These are phyloP conservation scores for Pseudoturritis turrita DNA, from an alignment of 345 rosid species.

Conservation along the genomic window DNA sequence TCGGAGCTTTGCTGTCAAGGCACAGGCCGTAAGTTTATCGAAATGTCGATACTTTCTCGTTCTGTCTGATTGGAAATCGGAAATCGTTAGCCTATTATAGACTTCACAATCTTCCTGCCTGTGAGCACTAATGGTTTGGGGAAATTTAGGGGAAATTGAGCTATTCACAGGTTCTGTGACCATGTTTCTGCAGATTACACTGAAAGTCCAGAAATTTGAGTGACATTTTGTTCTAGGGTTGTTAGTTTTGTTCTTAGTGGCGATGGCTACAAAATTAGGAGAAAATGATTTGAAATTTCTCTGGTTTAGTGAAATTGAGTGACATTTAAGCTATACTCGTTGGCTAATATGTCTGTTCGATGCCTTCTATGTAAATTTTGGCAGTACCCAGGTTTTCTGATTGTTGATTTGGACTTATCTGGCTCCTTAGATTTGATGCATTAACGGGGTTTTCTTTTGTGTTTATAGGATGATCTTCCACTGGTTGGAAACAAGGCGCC, in stretches of 20 bases:
- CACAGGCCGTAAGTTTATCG: constrained; percentile 45
- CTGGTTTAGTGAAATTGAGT: not conserved
- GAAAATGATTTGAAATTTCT: not conserved
- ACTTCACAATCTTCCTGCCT: not conserved
- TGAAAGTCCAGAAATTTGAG: not conserved
- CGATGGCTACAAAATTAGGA: not conserved
- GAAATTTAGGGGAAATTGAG: not conserved
- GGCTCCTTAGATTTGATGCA: not conserved
- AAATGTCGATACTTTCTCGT: not conserved
- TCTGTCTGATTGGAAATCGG: not conserved
- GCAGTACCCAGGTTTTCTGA: not conserved
- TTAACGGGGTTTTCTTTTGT: not conserved
- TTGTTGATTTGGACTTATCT: not conserved
- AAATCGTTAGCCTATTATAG: not conserved
- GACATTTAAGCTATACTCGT: not conserved
- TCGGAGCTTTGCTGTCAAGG: constrained; percentile 54
- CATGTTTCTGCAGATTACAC: not conserved
- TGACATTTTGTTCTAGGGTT: not conserved
- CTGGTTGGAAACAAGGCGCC: constrained; percentile 89
- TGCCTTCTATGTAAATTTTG: not conserved
- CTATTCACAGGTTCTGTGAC: constrained; percentile 2
- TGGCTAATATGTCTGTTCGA: not conserved
- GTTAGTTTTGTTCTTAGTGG: not conserved
- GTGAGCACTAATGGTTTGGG: not conserved
- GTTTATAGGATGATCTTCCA: constrained; percentile 61